Evolutionary conservation across 176 grass and related monocot genomes (phyloP).

Genomic region (Areca catechu): DNA sequence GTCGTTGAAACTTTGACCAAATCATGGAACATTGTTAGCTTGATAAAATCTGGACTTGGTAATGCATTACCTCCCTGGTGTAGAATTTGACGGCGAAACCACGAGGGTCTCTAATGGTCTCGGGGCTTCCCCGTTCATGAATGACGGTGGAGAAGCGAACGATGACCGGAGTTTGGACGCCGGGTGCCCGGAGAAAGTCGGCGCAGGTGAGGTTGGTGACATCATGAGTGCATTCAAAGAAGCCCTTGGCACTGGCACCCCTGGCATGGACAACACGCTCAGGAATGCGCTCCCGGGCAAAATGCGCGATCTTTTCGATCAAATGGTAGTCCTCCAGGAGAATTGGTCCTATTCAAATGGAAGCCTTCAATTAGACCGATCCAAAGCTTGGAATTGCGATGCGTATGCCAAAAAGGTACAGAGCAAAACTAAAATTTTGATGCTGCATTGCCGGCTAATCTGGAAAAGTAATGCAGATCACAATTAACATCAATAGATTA

Average conservation of each 20-base stretch:
- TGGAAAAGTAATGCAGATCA: too few species aligned
- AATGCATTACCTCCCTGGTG: constrained; percentile 39
- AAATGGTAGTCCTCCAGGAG: constrained; percentile 85
- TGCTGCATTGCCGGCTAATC: too few species aligned
- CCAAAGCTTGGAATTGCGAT: too few species aligned
- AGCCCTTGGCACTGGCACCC: constrained; percentile 77
- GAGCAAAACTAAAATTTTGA: too few species aligned
- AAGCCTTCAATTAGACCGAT: neutral
- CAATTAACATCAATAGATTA: too few species aligned
- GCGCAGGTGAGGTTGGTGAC: constrained; percentile 56
- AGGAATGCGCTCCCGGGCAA: constrained; percentile 80
- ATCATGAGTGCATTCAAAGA: constrained; percentile 85
- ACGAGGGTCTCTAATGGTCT: constrained; percentile 87
- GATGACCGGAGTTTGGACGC: constrained; percentile 46
- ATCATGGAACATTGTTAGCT: neutral
- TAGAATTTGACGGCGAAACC: constrained; percentile 97
- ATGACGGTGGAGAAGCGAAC: constrained; percentile 91
- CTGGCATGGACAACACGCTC: constrained; percentile 82
- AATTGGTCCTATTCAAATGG: constrained; percentile 30
- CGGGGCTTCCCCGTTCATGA: constrained; percentile 75
- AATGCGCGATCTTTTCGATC: constrained; percentile 75
- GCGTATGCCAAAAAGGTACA: too few species aligned
- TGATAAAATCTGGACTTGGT: too few species aligned
- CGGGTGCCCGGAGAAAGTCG: constrained; percentile 71
- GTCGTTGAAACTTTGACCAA: too few species aligned